Evolutionary conservation across 2,329 filamentous ascomycete species (phyloP), one percentile per base, ranked within the genome.

Genomic region (Alternaria angustiovoidea): DNA sequence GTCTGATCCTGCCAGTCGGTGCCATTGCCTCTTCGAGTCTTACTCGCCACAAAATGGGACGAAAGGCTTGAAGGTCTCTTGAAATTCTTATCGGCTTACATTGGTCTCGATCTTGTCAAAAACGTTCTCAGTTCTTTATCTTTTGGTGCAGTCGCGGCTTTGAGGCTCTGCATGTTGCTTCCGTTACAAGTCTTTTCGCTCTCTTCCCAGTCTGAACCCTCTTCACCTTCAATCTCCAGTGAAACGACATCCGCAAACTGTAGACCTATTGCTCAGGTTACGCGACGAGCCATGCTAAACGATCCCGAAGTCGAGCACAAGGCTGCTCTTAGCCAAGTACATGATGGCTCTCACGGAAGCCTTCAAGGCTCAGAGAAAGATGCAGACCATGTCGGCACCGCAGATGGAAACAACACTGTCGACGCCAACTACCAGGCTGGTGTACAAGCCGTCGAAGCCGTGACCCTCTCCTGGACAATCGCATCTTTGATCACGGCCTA

Each of bases 371-470:
- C 44, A 14, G 44, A 48, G 18, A 48, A 48, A 48, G 28, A 48
- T 18, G 28, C 44, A 48, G 44, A 34, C 28, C 20, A 48, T 34
- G 18, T 9, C 12, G 22, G 16, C 1, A 48, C 44, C 18, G 12
- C 11, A 16, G 20, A 48, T 22, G 28, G 28, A 12, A 28, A 48
- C 28, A 34, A 48, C 28, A 48, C 44, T 12, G 34, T 51, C 11
- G 48, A 51, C 14, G n/a, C 36, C 22, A 24, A 44, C 16, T 24
- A 34, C 9, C 54, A 57, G n/a, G 44, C 46, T 38, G 57, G 57
- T 55, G 51, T 59, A 30, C 49, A 55, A 26, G 34, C 46, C 22
- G 32, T 55, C 28, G 51, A 59, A 18, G 57, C 57, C 24, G 51
- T 59, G 11, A 55, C 57, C 1, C 26, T 48, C 9, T 43, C 47